Conservation (phyloP, 768 basidiomycete genomes). For the Mycena galericulata region DNA sequence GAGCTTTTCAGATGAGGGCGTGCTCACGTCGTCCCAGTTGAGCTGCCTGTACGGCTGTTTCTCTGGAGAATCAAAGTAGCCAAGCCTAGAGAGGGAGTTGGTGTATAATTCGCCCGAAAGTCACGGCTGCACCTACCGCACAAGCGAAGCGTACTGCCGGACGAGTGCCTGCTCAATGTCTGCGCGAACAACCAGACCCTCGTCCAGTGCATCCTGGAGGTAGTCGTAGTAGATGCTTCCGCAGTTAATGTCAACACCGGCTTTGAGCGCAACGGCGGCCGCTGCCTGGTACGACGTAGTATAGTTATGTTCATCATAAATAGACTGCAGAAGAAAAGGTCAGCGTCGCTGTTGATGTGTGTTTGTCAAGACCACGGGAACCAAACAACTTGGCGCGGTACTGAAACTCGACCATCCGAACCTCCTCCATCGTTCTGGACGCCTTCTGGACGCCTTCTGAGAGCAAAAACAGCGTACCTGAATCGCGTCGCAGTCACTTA, state of each 20-base stretch:
- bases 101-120: neutral
- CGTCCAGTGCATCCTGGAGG: conserved; percentile 61
- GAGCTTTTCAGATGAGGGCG: conserved; percentile 58
- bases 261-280: conserved; percentile 62
- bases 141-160: conserved; percentile 65
- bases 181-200: conserved; percentile 57
- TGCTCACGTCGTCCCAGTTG: conserved; percentile 62
- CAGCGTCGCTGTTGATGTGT: too few species aligned
- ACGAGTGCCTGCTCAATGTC: conserved; percentile 59
- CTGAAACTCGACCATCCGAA: too few species aligned
- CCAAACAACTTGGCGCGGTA: too few species aligned
- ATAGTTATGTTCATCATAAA: conserved; percentile 60
- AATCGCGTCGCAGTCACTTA: conserved; percentile 65
- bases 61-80: conserved; percentile 66
- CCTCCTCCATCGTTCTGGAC: too few species aligned
- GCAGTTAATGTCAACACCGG: conserved; percentile 68
- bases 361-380: too few species aligned
- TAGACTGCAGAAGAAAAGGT: conserved; percentile 4
- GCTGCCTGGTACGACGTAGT: conserved; percentile 58
- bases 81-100: conserved; percentile 53
- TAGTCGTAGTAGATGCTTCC: conserved; percentile 59
- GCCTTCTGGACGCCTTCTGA: too few species aligned
- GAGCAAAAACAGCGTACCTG: too few species aligned
- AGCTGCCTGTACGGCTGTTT: conserved; percentile 65
- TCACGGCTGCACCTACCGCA: conserved; percentile 52